A percentile compares a stretch with the other conserved stretches of the same genome.
Conservation (phyloP, 208 protist species). For the Crithidia bombi region DNA sequence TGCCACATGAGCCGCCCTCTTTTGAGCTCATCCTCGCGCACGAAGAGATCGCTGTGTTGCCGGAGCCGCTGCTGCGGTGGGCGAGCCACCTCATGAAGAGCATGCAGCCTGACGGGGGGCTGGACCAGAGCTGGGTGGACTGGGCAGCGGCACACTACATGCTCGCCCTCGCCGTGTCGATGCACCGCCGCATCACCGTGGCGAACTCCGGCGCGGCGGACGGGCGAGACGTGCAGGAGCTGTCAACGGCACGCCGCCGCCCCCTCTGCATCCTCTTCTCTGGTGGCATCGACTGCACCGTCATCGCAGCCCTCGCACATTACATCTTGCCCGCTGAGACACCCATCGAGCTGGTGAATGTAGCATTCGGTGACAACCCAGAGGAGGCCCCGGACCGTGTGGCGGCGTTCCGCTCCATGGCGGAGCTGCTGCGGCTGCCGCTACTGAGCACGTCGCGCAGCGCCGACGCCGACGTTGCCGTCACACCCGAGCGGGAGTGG, state of each 20-base stretch:
- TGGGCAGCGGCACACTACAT: conserved; percentile 66
- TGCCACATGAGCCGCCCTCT: conserved; percentile 26
- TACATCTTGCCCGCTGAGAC: conserved; percentile 72
- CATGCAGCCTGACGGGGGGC: conserved; percentile 27
- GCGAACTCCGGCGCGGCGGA: conserved; percentile 53
- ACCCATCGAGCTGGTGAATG: conserved; percentile 95
- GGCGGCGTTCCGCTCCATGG: conserved; percentile 69
- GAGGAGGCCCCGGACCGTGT: conserved; percentile 87
- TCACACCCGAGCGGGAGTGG: conserved; percentile 67
- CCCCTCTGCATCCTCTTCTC: conserved; percentile 92
- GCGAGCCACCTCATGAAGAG: conserved; percentile 31
- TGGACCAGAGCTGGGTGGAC: conserved; percentile 46
- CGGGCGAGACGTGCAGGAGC: conserved; percentile 41
- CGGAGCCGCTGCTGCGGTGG: conserved; percentile 35
- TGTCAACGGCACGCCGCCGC: conserved; percentile 42
- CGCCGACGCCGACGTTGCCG: not conserved
- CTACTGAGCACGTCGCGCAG: conserved; percentile 30
- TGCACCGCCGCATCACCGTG: conserved; percentile 65
- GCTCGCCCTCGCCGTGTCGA: conserved; percentile 70
- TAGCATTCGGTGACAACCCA: conserved; percentile 88
- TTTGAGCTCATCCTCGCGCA: conserved; percentile 37
- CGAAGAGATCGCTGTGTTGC: conserved; percentile 38
- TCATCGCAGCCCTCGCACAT: conserved; percentile 92
- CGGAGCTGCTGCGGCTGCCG: conserved; percentile 82
- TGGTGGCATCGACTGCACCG: conserved; percentile 94